Evolutionary conservation across 495 filamentous ascomycete genomes (phyloP), one percentile per base, ranked within the genome.

Genomic region (Niebla homalea): DNA sequence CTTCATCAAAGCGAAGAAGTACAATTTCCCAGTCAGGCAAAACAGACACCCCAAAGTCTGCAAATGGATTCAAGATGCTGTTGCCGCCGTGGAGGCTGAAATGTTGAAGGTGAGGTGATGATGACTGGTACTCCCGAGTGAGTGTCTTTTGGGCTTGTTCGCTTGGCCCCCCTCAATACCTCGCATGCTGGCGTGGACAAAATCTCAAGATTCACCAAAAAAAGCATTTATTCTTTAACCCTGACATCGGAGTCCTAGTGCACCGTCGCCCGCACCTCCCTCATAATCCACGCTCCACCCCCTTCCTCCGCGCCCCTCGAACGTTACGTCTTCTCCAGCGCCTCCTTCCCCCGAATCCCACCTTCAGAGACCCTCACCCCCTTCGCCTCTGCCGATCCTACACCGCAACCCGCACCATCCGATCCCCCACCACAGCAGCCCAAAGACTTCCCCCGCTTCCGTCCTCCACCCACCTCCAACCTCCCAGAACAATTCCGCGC

Each of bases 31-130:
- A 22, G 85, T 95, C 36, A 81, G 86, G 57, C 89, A 96, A 65
- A 87, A 76, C 54, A 82, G 92, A 52, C 89, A 97, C 62, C 88
- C 92, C 1, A 78, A 80, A 57, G 86, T 98, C 57, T 96, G 89
- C 71, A 70, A 81, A 57, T 98, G 92, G 81, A 84, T 98, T 66
- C 78, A 75, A 58, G 84, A 90, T 67, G 85, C 87, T 53, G 79
- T 90, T 29, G 73, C 81, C 50, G 81, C 86, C 39, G 78, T 93
- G 7, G 75, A 79, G 42, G 74, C 68, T 18, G 84, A 94, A 66
- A 75, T 98, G 51, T 69, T 81, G 51, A 79, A 78, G 61, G 81
- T 70, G 52, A 62, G 49, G 51, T 62, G 19, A 21, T 23, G 11
- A 15, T 5, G 20, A 11, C 39, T 41, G 12, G 29, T 12, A 32